phyloP scores from a whole-genome alignment of 768 basidiomycete genomes.

The Tylopilus sp. region DNA sequence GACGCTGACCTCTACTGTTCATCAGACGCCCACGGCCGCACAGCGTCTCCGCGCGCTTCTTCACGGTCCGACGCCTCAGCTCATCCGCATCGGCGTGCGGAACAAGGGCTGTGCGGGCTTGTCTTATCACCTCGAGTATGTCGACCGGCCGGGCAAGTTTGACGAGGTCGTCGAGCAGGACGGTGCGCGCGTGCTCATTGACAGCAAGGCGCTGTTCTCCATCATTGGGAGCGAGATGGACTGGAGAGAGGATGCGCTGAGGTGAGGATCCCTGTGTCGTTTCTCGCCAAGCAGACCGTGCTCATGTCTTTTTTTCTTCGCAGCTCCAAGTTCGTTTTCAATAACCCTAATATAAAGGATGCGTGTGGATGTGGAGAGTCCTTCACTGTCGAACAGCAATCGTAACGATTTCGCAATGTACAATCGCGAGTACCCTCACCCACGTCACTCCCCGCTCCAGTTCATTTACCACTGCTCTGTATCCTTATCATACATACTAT shows the following conservation, averaged over 20 bases:
- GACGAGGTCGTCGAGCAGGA: conserved; percentile 98
- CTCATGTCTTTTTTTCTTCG: conserved; percentile 1
- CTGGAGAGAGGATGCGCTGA: conserved; percentile 91
- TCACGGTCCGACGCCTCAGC: conserved; percentile 80
- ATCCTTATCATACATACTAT: conserved; percentile 26
- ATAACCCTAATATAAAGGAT: conserved; percentile 93
- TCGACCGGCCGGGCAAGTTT: conserved; percentile 83
- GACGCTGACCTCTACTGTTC: not conserved
- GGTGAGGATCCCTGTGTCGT: conserved; percentile 38
- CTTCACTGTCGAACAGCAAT: conserved; percentile 53
- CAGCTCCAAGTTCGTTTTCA: conserved; percentile 79
- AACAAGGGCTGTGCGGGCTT: conserved; percentile 97
- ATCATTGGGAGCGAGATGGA: conserved; percentile 99
- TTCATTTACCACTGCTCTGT: conserved; percentile 17
- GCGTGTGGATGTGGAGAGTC: conserved; percentile 96
- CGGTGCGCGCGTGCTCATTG: conserved; percentile 89
- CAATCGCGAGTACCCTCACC: conserved; percentile 12
- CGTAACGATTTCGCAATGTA: conserved; percentile 7
- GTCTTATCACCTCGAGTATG: conserved; percentile 87
- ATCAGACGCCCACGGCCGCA: conserved; percentile 86
- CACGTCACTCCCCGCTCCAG: not conserved
- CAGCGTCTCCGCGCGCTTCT: conserved; percentile 68
- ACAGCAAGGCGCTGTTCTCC: conserved; percentile 94
- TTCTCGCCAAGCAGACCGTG: not conserved
- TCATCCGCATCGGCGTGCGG: conserved; percentile 91